Evolutionary conservation across 2,329 filamentous ascomycete genomes (phyloP), one percentile per base, ranked within the genome.

Genomic region (Incumbomyces lentus): DNA sequence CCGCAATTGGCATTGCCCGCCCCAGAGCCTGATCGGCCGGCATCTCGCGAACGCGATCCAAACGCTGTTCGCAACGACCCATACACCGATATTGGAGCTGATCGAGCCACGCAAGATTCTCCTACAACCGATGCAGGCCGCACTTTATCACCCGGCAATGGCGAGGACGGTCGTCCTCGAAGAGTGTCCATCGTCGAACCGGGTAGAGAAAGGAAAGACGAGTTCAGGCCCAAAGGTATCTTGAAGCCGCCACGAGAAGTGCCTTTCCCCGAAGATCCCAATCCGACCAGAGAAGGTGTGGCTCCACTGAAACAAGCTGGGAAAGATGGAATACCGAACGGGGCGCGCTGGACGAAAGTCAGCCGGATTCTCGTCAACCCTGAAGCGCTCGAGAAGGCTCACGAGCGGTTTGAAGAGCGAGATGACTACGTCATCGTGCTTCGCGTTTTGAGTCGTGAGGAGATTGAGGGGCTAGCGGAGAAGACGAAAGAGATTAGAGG

Each of bases 341-440:
- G 84, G 48, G 89, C 89, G 30, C 78, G 87, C 46, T 95, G 89
- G 89, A 95, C 89, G 39, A 94, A 92, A 68, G 89, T 96, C 60
- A 86, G 84, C 61, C 80, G 89, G 47, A 81, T 83, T 55, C 75
- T 94, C 46, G 89, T 96, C 58, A 95, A 93, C 56, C 88, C 89
- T 0, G 84, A 90, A 56, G 88, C 89, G 0, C 68, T 96, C 39
- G 84, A 86, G 48, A 76, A 85, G 51, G 84, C 85, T n/a, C 85
- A 92, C 58, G 89, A 95, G 68, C 76, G 90, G 26, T 96, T 84
- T 55, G 90, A 96, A 65, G 85, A 93, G 57, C 78, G 88, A n/a
- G 78, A 88, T 49, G 88, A 95, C 59, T 93, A 88, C 63, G 88
- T 96, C 49, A 95, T 95, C 62, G 88, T 95, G 2, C 72, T 96